Base-by-base conservation (phyloP, 139 green algal species). In the Axilococcus clingmanii region DNA sequence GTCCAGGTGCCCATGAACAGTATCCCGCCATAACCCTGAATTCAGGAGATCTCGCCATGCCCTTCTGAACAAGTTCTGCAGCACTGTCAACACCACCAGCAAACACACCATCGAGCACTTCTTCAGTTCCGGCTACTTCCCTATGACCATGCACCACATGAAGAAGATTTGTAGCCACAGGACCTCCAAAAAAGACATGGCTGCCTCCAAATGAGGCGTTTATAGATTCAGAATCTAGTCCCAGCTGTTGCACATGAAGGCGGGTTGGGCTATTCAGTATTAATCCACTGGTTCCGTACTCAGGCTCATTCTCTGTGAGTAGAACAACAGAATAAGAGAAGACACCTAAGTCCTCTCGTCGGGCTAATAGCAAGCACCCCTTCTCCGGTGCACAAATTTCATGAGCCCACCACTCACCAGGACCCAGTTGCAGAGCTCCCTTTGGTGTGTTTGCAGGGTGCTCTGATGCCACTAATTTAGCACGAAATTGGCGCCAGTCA, bases 21-120 rank as follows among this genome's bases (percentile, higher is more conserved):
- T 74, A 74, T 40, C 65, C 65, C 1, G 53, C 51, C 25, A 74
- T 45, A 25, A 74, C 43, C 31, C 44, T 35, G 27, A 74, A 74
- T 7, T 74, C 61, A 7, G 30, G 14, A 9, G 65, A 47, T 16
- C 25, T 16, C 17, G 63, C 65, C 15, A 40, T 31, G 7, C 65
- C 40, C 11, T 23, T 19, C 6, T 47, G 34, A 20, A 74, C 58
- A 30, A 74, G 40, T 35, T 60, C 51, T 9, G 32, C 46, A 12
- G 65, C 65, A 22, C 48, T 46, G 27, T 64, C 51, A 22, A 74
- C 45, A 32, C 65, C 65, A 35, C 65, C 65, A 9, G 65, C 61
- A 47, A 61, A 74, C 29, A 57, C 30, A 19, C 49, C 57, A 29
- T 74, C 52, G 4, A 74, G 29, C 30, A 74, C 55, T 22, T 69